Evolutionary conservation across 2,329 filamentous ascomycete genomes (phyloP).

Genomic region (Uncinocarpus reesii): DNA sequence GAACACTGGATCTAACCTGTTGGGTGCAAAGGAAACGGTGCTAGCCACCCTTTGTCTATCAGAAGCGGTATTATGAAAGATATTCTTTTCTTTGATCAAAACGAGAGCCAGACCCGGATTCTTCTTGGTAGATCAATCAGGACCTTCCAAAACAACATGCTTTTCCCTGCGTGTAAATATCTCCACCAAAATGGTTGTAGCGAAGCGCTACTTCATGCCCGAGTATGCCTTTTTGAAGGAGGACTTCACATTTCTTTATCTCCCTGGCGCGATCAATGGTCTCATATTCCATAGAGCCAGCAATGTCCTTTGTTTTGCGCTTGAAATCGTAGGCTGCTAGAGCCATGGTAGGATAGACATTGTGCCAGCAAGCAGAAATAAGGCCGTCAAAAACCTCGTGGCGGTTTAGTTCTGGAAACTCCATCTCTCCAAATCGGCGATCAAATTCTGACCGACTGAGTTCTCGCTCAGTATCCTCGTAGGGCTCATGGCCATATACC

Average conservation of each 20-base stretch:
- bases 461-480: slow-evolving; percentile 10
- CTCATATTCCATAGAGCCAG: slow-evolving; percentile 11
- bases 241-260: slow-evolving; percentile 9
- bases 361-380: slow-evolving; percentile 18
- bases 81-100: too few species aligned
- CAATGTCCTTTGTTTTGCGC: slow-evolving; percentile 17
- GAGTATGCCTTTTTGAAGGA: slow-evolving; percentile 12
- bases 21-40: too few species aligned
- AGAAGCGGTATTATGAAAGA: too few species aligned
- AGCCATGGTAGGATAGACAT: slow-evolving; percentile 21
- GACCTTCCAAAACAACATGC: not conserved
- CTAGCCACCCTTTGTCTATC: too few species aligned
- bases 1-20: too few species aligned
- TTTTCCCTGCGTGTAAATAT: slow-evolving; percentile 9
- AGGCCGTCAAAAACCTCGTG: slow-evolving; percentile 17
- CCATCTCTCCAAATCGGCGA: slow-evolving; percentile 16
- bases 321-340: slow-evolving; percentile 19
- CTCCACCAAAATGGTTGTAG: slow-evolving; percentile 12
- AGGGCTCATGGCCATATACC: slow-evolving; percentile 19
- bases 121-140: not conserved
- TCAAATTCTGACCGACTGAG: slow-evolving; percentile 6
- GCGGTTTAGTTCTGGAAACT: slow-evolving; percentile 19
- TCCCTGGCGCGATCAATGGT: slow-evolving; percentile 10
- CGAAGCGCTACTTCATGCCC: slow-evolving; percentile 11
- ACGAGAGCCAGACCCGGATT: slow-evolving; percentile 1